Evolutionary conservation across 148 eudicot species (phyloP).

Genomic region (Dysphania ambrosioides): DNA sequence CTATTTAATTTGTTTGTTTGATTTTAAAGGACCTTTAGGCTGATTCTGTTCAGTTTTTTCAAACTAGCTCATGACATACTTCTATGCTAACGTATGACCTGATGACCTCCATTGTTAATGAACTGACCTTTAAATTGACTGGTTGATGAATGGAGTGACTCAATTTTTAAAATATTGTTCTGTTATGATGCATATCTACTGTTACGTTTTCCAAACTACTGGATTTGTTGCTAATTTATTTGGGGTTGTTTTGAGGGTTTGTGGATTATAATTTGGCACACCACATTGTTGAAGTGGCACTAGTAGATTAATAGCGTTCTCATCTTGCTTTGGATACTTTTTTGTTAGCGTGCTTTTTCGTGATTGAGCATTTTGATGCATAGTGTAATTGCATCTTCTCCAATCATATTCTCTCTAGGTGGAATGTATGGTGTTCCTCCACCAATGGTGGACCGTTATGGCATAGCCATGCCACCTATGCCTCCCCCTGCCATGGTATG

Average conservation of each 20-base stretch:
- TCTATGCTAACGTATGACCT: neutral
- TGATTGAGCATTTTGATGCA: neutral
- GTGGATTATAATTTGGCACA: neutral
- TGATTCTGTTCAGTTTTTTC: neutral
- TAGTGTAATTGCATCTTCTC: neutral
- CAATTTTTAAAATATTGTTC: neutral
- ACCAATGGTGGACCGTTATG: slow-evolving; percentile 82
- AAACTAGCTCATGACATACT: neutral
- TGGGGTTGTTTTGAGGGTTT: neutral
- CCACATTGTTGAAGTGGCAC: neutral
- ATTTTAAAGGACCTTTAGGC: neutral
- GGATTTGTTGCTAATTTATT: neutral
- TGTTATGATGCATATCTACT: neutral
- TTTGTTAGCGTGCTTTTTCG: neutral
- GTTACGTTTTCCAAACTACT: neutral
- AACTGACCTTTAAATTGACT: neutral
- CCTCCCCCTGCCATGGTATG: slow-evolving; percentile 72
- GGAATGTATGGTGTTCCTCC: slow-evolving; percentile 83
- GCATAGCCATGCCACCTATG: slow-evolving; percentile 65
- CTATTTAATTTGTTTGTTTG: neutral
- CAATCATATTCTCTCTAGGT: slow-evolving; percentile 39
- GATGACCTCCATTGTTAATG: neutral
- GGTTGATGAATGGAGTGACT: neutral
- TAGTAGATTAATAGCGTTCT: neutral
- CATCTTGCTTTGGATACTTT: neutral